A percentile compares a stretch with the other conserved stretches of the same genome.
Evolutionary conservation across 1,139 yeast genomes (phyloP).

Genomic region (Blastobotrys apis): DNA sequence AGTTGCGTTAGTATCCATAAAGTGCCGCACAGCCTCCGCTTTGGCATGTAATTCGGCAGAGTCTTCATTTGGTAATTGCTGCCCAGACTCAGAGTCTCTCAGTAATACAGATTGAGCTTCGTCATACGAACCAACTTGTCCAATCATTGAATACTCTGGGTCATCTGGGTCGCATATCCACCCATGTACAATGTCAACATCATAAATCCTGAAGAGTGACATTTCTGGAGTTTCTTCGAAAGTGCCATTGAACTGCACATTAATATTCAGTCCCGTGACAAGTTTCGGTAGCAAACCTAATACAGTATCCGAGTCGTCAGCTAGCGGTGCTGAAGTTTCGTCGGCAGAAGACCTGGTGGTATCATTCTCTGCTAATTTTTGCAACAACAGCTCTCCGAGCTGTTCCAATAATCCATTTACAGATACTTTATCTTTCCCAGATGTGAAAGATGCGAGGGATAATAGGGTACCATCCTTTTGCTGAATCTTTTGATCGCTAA

Average conservation of each 20-base stretch:
- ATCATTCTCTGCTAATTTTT: slow-evolving; percentile 24
- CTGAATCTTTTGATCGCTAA: slow-evolving; percentile 26
- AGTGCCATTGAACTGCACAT: slow-evolving; percentile 65
- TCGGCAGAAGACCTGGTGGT: slow-evolving; percentile 5
- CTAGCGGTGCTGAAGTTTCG: background rate
- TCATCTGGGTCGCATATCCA: slow-evolving; percentile 44
- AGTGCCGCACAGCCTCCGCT: slow-evolving; percentile 31
- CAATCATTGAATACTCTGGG: slow-evolving; percentile 32
- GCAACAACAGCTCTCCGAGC: slow-evolving; percentile 40
- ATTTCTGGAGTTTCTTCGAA: slow-evolving; percentile 48
- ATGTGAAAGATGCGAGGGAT: slow-evolving; percentile 20
- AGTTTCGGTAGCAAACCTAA: slow-evolving; percentile 57
- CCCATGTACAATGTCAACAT: slow-evolving; percentile 48
- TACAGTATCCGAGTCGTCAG: slow-evolving; percentile 33
- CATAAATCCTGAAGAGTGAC: slow-evolving; percentile 44
- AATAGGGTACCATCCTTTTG: slow-evolving; percentile 10
- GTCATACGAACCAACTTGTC: slow-evolving; percentile 43
- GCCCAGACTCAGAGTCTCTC: slow-evolving; percentile 16
- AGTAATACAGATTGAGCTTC: slow-evolving; percentile 41
- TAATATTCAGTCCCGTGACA: slow-evolving; percentile 68
- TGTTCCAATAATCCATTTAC: slow-evolving; percentile 31
- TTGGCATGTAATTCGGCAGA: slow-evolving; percentile 17
- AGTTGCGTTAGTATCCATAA: slow-evolving; percentile 54
- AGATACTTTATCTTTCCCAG: slow-evolving; percentile 25
- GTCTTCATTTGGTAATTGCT: slow-evolving; percentile 5